Evolutionary conservation across 1,284 basidiomycete species (phyloP).

Genomic region (Cutaneotrichosporon sp.): DNA sequence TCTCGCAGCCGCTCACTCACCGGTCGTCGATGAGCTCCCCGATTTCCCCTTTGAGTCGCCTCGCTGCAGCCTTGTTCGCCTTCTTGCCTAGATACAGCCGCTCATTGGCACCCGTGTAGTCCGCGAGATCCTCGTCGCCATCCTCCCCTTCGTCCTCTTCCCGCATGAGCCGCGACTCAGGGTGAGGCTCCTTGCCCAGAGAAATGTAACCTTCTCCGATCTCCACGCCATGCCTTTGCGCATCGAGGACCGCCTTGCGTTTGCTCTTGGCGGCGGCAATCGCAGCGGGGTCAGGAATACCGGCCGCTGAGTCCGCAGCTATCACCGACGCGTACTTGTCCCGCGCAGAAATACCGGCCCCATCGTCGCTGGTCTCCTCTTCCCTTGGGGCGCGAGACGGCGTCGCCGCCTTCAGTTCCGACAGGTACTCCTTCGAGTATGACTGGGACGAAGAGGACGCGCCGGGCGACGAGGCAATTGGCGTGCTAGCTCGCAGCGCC

Average conservation of each 20-base stretch:
- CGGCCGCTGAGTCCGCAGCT: slow-evolving; percentile 50
- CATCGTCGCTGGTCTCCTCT: slow-evolving; percentile 29
- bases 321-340: slow-evolving; percentile 45
- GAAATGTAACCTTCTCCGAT: slow-evolving; percentile 75
- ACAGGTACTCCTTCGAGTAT: slow-evolving; percentile 73
- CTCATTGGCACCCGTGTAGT: slow-evolving; percentile 83
- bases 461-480: slow-evolving; percentile 13
- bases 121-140: slow-evolving; percentile 85
- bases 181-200: slow-evolving; percentile 64
- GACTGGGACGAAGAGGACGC: slow-evolving; percentile 45
- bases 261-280: slow-evolving; percentile 73
- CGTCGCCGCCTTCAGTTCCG: slow-evolving; percentile 76
- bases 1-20: slow-evolving; percentile 51
- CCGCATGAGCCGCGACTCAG: slow-evolving; percentile 75
- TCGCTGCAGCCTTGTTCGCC: slow-evolving; percentile 68
- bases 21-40: slow-evolving; percentile 81
- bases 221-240: slow-evolving; percentile 38
- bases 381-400: slow-evolving; percentile 55
- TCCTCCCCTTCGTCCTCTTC: slow-evolving; percentile 92
- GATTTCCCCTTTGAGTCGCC: slow-evolving; percentile 67
- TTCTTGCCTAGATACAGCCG: slow-evolving; percentile 81
- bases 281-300: slow-evolving; percentile 69
- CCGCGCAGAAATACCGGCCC: slow-evolving; percentile 30
- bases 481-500: slow-evolving; percentile 28
- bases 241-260: slow-evolving; percentile 59